phyloP scores from a whole-genome alignment of 345 rosid genomes.

The Salix purpurea region DNA sequence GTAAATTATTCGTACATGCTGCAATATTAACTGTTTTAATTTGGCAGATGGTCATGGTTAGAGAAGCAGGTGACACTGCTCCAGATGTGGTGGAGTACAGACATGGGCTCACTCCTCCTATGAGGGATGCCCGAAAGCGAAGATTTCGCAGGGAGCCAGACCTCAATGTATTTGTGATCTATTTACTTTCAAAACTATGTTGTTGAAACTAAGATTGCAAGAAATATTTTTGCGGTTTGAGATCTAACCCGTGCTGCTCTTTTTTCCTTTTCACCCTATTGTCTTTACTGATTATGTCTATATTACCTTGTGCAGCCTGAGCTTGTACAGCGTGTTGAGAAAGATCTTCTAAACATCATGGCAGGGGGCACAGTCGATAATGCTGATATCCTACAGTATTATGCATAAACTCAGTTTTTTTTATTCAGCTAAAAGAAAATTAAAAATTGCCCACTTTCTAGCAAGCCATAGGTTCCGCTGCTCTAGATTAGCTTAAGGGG shows the following conservation, averaged over 20 bases:
- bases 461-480: not conserved
- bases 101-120: constrained; percentile 94
- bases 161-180: constrained; percentile 58
- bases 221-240: not conserved
- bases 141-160: constrained; percentile 97
- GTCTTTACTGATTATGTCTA: constrained; percentile 14
- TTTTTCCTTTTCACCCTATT: not conserved
- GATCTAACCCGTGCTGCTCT: not conserved
- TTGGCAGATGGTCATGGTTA: constrained; percentile 86
- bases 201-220: not conserved
- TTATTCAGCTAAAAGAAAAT: not conserved
- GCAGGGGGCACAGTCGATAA: constrained; percentile 76
- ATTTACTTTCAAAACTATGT: not conserved
- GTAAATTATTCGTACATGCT: not conserved
- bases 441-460: not conserved
- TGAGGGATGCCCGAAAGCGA: constrained; percentile 96
- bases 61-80: constrained; percentile 72
- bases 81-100: constrained; percentile 78
- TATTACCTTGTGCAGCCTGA: constrained; percentile 69
- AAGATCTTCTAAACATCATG: constrained; percentile 85
- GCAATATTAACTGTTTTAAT: constrained; percentile 8
- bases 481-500: not conserved
- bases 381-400: constrained; percentile 53
- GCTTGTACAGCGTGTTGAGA: constrained; percentile 88
- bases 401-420: not conserved